Evolutionary conservation across 768 basidiomycete species (phyloP).

Genomic region (Suillus occidentalis): DNA sequence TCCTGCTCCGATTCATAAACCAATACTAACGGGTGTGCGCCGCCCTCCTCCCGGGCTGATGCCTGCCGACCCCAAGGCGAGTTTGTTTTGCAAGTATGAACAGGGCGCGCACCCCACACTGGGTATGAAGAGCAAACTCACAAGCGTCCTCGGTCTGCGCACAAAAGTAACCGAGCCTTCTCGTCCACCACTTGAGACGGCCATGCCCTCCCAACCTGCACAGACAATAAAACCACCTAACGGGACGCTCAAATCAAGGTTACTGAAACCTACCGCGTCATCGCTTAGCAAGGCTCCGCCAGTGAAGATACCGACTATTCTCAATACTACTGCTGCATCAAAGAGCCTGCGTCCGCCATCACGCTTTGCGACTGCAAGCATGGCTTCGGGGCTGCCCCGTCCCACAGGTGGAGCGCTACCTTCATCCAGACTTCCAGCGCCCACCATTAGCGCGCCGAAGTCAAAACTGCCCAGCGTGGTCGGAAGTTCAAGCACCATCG

Average conservation of each 20-base stretch:
- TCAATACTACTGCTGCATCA: background rate
- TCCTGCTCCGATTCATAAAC: slow-evolving; percentile 12
- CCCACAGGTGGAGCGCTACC: background rate
- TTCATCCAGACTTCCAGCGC: slow-evolving; percentile 15
- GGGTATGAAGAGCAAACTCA: slow-evolving; percentile 13
- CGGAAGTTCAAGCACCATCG: slow-evolving; percentile 2
- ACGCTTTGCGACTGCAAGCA: slow-evolving; percentile 6
- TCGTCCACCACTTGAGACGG: background rate
- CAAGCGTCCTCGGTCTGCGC: slow-evolving; percentile 11
- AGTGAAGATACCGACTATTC: background rate
- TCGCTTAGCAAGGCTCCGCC: slow-evolving; percentile 8
- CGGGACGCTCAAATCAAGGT: slow-evolving; percentile 4
- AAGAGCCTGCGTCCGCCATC: slow-evolving; percentile 14
- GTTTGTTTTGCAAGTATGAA: background rate
- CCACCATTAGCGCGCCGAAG: slow-evolving; percentile 9
- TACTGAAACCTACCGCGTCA: slow-evolving; percentile 8
- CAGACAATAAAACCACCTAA: background rate
- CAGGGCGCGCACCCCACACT: background rate
- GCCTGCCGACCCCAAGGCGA: background rate
- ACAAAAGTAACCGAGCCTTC: slow-evolving; percentile 1
- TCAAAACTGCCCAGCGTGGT: slow-evolving; percentile 6
- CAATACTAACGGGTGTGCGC: slow-evolving; percentile 26
- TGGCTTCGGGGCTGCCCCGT: slow-evolving; percentile 11
- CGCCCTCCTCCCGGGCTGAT: slow-evolving; percentile 26
- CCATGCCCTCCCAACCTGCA: background rate